Evolutionary conservation across 768 basidiomycete genomes (phyloP).

Genomic region (Suillus sp.): DNA sequence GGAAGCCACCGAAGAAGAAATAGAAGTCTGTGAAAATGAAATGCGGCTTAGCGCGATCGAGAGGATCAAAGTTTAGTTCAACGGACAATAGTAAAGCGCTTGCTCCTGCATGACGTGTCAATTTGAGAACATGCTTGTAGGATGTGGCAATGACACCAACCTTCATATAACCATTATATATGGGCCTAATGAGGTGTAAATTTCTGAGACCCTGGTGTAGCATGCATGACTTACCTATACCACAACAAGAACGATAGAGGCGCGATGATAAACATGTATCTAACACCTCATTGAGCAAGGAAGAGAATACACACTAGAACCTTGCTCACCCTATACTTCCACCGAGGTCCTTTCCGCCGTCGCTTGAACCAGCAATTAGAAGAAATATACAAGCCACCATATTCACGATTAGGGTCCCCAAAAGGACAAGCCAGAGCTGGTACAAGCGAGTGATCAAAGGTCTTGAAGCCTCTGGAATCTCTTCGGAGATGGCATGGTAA

Average conservation of each 20-base stretch:
- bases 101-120: constrained; percentile 66
- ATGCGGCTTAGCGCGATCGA: constrained; percentile 13
- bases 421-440: constrained; percentile 91
- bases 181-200: constrained; percentile 57
- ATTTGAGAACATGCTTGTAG: constrained; percentile 27
- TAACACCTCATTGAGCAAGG: constrained; percentile 30
- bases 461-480: constrained; percentile 82
- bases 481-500: constrained; percentile 89
- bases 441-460: constrained; percentile 84
- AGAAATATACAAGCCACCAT: constrained; percentile 88
- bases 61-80: constrained; percentile 28
- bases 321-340: constrained; percentile 73
- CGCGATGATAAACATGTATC: constrained; percentile 80
- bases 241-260: constrained; percentile 86
- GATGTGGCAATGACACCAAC: constrained; percentile 41
- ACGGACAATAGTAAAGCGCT: constrained; percentile 89
- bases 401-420: constrained; percentile 82
- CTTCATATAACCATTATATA: constrained; percentile 98
- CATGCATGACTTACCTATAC: constrained; percentile 71
- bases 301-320: background rate
- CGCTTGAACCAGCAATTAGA: constrained; percentile 71
- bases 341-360: constrained; percentile 80
- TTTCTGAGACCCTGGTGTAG: constrained; percentile 13
- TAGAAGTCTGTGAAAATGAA: constrained; percentile 70
- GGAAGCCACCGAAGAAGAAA: constrained; percentile 96